Base-by-base conservation (phyloP, 768 basidiomycete genomes). In the Leccinellum rugosiceps region DNA sequence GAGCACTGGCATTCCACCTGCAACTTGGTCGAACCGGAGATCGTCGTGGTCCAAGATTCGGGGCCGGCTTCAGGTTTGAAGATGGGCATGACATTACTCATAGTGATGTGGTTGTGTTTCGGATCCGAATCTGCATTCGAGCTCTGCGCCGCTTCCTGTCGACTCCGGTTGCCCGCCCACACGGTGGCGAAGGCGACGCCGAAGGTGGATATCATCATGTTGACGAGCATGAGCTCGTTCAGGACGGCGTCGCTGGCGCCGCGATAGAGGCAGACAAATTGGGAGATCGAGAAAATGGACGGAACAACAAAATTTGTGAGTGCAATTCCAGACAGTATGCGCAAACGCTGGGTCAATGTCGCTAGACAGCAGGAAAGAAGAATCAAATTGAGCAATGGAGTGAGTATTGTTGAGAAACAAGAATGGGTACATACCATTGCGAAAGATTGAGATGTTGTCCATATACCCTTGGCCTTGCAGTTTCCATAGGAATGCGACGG, bases 291-390 rank as follows among this genome's bases (percentile, higher is more conserved):
- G 56, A 73, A 69, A 19, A 72, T 49, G 1, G 69, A 59, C 0
- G 72, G 73, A 31, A 74, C 53, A n/a, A 68, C 34, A 50, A 73
- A 74, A 53, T 74, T 73, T 6, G 71, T 67, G 44, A 69, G 64
- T 17, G 72, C 69, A 21, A 73, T 71, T 21, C 58, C 67, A 25
- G 65, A 72, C 21, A 73, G 63, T 35, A 51, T 64, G 21, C 60
- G 64, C 47, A 72, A 47, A 25, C 69, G 68, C 15, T 61, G 55
- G 3, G 62, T 17, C 19, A 70, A 68, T 8, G 69, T 57, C 43
- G 23, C 61, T 62, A 35, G n/a, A 38, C 7, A 4, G 4, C 6
- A 13, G 28, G 17, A 26, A 44, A 28, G 26, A 28, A 9, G 17
- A 26, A 25, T 25, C 17, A 28, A 14, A 26, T 47, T n/a, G 25